Evolutionary conservation across 2,329 filamentous ascomycete genomes (phyloP).

Genomic region (Helminthosporium solani): DNA sequence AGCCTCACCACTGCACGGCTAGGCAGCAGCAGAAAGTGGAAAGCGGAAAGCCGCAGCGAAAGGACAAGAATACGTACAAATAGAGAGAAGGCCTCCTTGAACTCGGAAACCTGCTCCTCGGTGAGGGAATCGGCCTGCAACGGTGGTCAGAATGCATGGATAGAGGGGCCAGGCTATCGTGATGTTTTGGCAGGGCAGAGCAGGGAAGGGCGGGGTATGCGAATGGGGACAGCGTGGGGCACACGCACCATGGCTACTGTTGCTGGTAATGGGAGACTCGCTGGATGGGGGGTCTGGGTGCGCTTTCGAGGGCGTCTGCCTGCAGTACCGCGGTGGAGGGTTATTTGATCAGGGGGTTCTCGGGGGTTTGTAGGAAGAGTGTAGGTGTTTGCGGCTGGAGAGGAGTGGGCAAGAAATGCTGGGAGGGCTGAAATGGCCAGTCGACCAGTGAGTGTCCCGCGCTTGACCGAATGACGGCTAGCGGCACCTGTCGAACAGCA

Average conservation of each 20-base stretch:
- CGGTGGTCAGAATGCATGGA: conserved; percentile 23
- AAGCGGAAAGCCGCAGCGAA: conserved; percentile 8
- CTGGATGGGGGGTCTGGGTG: neutral
- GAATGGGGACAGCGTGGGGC: conserved; percentile 25
- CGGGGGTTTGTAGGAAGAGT: conserved; percentile 17
- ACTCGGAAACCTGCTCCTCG: conserved; percentile 99
- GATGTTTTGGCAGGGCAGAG: conserved; percentile 36
- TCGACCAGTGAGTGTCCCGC: neutral
- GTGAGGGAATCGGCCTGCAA: conserved; percentile 92
- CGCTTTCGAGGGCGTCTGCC: conserved; percentile 1
- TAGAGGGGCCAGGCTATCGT: conserved; percentile 17
- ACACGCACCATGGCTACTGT: conserved; percentile 41
- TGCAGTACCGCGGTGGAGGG: neutral
- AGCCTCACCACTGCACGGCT: conserved; percentile 11
- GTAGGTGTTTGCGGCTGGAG: conserved; percentile 31
- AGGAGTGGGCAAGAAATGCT: conserved; percentile 21
- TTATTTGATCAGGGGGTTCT: conserved; percentile 4
- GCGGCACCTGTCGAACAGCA: neutral
- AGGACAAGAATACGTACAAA: conserved; percentile 71
- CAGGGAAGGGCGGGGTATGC: conserved; percentile 44
- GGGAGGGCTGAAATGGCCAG: conserved; percentile 15
- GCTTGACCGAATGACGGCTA: neutral
- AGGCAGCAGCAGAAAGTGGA: conserved; percentile 24
- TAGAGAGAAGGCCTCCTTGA: conserved; percentile 99
- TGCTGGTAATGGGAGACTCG: conserved; percentile 18